Base-by-base conservation (phyloP, 306 rosid genomes). In the Rubus idaeus region DNA sequence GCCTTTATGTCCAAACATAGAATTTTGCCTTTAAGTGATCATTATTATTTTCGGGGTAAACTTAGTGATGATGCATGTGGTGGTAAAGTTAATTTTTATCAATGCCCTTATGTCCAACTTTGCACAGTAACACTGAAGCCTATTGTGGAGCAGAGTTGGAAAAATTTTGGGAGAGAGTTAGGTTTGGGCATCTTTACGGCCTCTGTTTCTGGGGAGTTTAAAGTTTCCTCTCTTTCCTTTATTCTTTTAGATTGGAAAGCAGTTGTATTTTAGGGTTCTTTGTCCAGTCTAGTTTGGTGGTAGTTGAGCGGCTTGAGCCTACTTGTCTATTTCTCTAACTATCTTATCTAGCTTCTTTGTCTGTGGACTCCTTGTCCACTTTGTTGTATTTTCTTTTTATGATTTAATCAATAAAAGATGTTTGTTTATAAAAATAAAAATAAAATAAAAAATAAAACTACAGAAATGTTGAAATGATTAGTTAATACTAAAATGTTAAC, bases 41-140 rank as follows among this genome's bases (percentile, higher is more conserved):
- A 44, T 80, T 62, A 6, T 64, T 51, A 56, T 53, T 72, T 57
- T 76, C 77, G 76, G 51, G 51, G 16, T 55, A 71, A 13, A 50
- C 46, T 78, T 75, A 76, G 20, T 68, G 58, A 4, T 21, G 50
- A 63, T 71, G 69, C 44, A 73, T n/a, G 41, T 18, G 14, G 35
- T 73, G 23, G 21, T 30, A 12, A 63, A 47, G 10, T 63, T 30
- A 26, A 3, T 30, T 45, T 26, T 58, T 23, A 3, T 21, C 0
- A 13, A 69, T 51, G 75, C 26, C 63, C 12, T 1, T 58, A 6
- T n/a, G 3, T 4, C 64, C 64, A 23, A 58, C 2, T 58, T 10
- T 58, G 10, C 39, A 58, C 39, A 6, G 39, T 10, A 58, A 58
- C 39, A 21, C 39, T 26, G 39, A 58, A 58, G 39, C 64, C 17